These are phyloP conservation scores for Aquilaria yunnanensis DNA, from an alignment of 345 rosid genomes.

Conservation along the genomic window DNA sequence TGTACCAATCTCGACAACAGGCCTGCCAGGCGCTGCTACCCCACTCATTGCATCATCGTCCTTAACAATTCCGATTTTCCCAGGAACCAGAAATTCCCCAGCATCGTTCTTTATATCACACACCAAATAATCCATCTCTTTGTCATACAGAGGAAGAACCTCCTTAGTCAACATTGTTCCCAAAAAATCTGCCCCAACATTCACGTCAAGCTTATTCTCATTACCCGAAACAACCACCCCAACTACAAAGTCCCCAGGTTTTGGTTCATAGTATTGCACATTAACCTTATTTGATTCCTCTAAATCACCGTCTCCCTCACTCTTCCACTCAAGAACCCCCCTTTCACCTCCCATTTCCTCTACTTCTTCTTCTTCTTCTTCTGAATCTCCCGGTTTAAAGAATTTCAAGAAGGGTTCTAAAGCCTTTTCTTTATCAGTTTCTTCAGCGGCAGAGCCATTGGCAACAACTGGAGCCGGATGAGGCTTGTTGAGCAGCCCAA, in stretches of 20 bases:
- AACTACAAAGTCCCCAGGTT: slow-evolving; percentile 74
- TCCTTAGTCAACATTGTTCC: slow-evolving; percentile 97
- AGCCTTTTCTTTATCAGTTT: slow-evolving; percentile 47
- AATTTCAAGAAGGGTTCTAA: slow-evolving; percentile 80
- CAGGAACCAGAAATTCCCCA: slow-evolving; percentile 51
- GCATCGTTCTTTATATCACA: slow-evolving; percentile 61
- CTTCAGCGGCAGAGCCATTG: slow-evolving; percentile 21
- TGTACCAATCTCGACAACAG: slow-evolving; percentile 81
- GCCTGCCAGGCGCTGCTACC: slow-evolving; percentile 43
- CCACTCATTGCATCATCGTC: slow-evolving; percentile 46
- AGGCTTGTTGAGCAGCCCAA: slow-evolving; percentile 67
- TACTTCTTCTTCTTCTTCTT: slow-evolving; percentile 21
- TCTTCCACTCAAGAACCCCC: slow-evolving; percentile 21
- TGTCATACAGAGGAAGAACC: slow-evolving; percentile 71
- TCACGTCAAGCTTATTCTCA: slow-evolving; percentile 88
- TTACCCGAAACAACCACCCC: slow-evolving; percentile 98
- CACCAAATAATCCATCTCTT: slow-evolving; percentile 58
- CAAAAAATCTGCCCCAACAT: slow-evolving; percentile 76
- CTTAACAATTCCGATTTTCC: slow-evolving; percentile 84
- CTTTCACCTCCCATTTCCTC: slow-evolving; percentile 4
- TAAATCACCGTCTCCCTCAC: slow-evolving; percentile 7
- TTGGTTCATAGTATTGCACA: slow-evolving; percentile 78
- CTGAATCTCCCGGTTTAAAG: slow-evolving; percentile 44
- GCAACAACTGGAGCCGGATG: slow-evolving; percentile 25
- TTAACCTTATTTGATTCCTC: slow-evolving; percentile 35